phyloP scores from a whole-genome alignment of 441 rosid species.

The Isatis lusitanica region DNA sequence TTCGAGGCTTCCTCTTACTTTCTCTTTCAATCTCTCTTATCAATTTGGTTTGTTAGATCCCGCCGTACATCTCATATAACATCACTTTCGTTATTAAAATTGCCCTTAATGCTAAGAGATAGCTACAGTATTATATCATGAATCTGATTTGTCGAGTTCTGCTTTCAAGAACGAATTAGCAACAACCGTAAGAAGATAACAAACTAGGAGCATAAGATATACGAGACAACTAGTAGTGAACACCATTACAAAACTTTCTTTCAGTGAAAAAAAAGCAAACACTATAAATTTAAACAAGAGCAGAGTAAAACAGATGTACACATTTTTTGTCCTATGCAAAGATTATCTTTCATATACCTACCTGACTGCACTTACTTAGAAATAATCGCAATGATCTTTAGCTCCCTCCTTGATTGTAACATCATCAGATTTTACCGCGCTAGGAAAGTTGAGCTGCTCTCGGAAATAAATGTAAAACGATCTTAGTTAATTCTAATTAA shows the following conservation, averaged over 20 bases:
- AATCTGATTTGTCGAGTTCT: not conserved
- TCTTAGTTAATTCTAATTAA: not conserved
- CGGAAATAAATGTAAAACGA: conserved; percentile 12
- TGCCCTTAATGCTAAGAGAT: too few relatives aligned
- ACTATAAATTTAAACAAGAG: too few relatives aligned
- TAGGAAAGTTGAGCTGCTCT: conserved; percentile 11
- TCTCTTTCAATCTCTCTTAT: too few relatives aligned
- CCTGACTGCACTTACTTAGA: not conserved
- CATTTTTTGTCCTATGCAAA: not conserved
- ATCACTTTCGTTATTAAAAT: too few relatives aligned
- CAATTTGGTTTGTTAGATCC: too few relatives aligned
- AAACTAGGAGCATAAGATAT: not conserved
- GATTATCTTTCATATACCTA: not conserved
- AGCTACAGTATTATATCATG: too few relatives aligned
- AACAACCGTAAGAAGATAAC: not conserved
- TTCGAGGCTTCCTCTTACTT: too few relatives aligned
- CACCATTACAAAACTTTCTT: too few relatives aligned
- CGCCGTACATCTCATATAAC: too few relatives aligned
- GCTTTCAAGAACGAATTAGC: not conserved
- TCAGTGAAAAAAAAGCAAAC: too few relatives aligned
- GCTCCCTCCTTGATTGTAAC: conserved; percentile 29
- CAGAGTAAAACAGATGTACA: too few relatives aligned
- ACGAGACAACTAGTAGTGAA: not conserved
- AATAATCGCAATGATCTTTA: conserved; percentile 22
- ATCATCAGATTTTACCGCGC: conserved; percentile 39